These are phyloP conservation scores for Aureobasidium mangrovei DNA, from an alignment of 2,329 filamentous ascomycete species.

Conservation along the genomic window DNA sequence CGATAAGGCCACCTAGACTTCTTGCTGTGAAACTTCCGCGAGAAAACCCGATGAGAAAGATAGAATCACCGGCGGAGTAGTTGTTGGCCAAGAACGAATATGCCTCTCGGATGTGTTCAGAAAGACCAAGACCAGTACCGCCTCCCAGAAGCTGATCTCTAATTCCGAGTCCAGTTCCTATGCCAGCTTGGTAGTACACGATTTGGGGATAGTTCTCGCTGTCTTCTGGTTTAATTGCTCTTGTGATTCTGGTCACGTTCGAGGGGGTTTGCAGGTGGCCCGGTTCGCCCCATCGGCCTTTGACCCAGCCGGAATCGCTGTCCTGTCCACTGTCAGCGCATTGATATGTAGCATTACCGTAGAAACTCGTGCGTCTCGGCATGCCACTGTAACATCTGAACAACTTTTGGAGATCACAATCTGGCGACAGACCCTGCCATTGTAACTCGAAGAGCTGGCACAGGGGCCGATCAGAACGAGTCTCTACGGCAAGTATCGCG, in stretches of 20 bases:
- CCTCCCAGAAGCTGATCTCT: constrained; percentile 27
- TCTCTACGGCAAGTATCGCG: too few species aligned
- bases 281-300: constrained; percentile 17
- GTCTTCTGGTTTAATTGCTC: constrained; percentile 28
- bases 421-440: neutral
- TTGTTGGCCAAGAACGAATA: constrained; percentile 55
- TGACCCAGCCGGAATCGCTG: constrained; percentile 26
- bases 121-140: constrained; percentile 24
- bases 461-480: too few species aligned
- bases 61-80: constrained; percentile 37
- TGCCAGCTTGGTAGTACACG: constrained; percentile 31
- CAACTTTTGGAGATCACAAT: neutral
- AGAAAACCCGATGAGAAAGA: constrained; percentile 37
- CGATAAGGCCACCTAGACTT: constrained; percentile 33
- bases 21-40: constrained; percentile 35
- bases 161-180: constrained; percentile 28
- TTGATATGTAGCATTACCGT: neutral
- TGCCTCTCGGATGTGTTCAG: constrained; percentile 47
- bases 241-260: constrained; percentile 29
- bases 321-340: constrained; percentile 17
- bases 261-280: constrained; percentile 26
- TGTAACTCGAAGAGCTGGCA: too few species aligned
- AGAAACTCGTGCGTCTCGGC: too few species aligned
- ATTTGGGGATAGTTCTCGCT: constrained; percentile 29
- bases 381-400: neutral